Percentiles rank a stretch among this genome's conserved stretches.
These are phyloP conservation scores for Trametes sp. DNA, from an alignment of 1,284 basidiomycete genomes.

Conservation along the genomic window DNA sequence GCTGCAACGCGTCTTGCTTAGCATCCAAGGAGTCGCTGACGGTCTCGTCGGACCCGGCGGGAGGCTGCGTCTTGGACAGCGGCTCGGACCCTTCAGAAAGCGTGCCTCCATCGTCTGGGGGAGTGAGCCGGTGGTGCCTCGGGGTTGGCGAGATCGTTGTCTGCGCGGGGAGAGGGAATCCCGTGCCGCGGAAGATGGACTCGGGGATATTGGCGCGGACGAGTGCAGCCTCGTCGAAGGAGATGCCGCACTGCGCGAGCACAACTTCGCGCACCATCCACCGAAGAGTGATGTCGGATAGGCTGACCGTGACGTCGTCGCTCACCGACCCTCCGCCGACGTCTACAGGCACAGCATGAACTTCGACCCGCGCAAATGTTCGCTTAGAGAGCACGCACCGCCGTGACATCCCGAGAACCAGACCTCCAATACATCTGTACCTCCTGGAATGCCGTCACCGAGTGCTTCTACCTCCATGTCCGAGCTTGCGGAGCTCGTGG, in stretches of 20 bases:
- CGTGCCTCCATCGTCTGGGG: not conserved
- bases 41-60: not conserved
- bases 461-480: slow-evolving; percentile 2
- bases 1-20: slow-evolving; percentile 39
- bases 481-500: not conserved
- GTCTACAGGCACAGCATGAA: slow-evolving; percentile 50
- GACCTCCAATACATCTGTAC: slow-evolving; percentile 43
- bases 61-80: not conserved
- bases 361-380: not conserved
- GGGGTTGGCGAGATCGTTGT: not conserved
- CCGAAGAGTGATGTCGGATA: slow-evolving; percentile 69
- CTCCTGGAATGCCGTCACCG: slow-evolving; percentile 23
- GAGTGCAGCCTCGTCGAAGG: slow-evolving; percentile 56
- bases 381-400: slow-evolving; percentile 25
- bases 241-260: slow-evolving; percentile 55
- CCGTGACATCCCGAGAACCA: slow-evolving; percentile 45
- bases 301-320: slow-evolving; percentile 50
- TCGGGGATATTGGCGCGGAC: slow-evolving; percentile 43
- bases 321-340: slow-evolving; percentile 69
- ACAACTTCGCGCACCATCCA: slow-evolving; percentile 76
- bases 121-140: not conserved
- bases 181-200: slow-evolving; percentile 32
- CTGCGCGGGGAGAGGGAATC: slow-evolving; percentile 22
- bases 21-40: slow-evolving; percentile 27
- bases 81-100: not conserved